phyloP scores from a whole-genome alignment of 1,139 yeast species.

The Blastobotrys indianensis region DNA sequence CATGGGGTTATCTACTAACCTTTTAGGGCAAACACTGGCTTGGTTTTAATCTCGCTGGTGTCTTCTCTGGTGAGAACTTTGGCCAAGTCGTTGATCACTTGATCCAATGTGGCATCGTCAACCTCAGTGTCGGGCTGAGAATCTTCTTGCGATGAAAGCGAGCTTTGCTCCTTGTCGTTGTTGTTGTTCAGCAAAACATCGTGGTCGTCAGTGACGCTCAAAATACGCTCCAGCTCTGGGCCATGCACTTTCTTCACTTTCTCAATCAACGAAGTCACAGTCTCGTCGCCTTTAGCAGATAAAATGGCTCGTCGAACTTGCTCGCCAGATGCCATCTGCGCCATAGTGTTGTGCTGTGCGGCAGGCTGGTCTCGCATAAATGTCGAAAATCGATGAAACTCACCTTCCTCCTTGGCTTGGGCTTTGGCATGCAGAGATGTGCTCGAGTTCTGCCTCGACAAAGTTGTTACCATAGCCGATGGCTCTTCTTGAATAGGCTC shows the following conservation, averaged over 20 bases:
- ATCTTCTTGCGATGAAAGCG: not conserved
- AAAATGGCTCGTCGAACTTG: slow-evolving; percentile 73
- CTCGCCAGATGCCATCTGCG: slow-evolving; percentile 48
- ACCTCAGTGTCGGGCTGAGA: not conserved
- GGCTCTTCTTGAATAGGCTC: slow-evolving; percentile 17
- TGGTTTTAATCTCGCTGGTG: not conserved
- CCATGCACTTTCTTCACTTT: slow-evolving; percentile 39
- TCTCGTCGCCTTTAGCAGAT: slow-evolving; percentile 69
- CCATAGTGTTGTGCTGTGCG: slow-evolving; percentile 1
- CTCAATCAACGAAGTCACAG: slow-evolving; percentile 63
- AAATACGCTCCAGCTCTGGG: slow-evolving; percentile 19
- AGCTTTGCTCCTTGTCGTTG: no score
- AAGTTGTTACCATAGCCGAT: slow-evolving; percentile 11
- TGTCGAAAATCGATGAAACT: slow-evolving; percentile 72
- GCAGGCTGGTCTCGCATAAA: slow-evolving; percentile 15
- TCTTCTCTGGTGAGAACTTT: slow-evolving; percentile 4
- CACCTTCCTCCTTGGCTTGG: slow-evolving; percentile 90
- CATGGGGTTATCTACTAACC: no score
- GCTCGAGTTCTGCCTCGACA: slow-evolving; percentile 23
- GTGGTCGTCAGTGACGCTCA: slow-evolving; percentile 7
- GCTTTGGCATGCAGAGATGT: slow-evolving; percentile 43
- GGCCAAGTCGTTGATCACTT: slow-evolving; percentile 21
- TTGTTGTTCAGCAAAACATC: not conserved
- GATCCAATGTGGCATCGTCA: slow-evolving; percentile 17
- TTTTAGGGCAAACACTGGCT: no score